Evolutionary conservation across 2,329 filamentous ascomycete genomes (phyloP), one percentile per base, ranked within the genome.

Genomic region (Arthrobotrys conoides): DNA sequence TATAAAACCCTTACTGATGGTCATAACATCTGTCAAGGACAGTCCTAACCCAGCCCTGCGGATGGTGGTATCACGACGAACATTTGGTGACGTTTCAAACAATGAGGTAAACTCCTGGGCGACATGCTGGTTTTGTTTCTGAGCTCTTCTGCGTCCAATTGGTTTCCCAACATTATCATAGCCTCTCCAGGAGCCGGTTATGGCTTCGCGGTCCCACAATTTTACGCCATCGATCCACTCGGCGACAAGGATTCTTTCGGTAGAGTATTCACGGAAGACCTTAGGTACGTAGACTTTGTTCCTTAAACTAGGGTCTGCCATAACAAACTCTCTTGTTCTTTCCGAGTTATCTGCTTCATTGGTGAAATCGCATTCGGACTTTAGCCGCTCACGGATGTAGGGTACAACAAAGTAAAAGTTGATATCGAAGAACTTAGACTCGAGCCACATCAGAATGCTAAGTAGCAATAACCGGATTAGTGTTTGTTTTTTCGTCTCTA

Each of bases 181-280:
- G 22, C 94, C 94, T 44, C 90, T 86, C 95, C 96, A 98, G 3
- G 89, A 87, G 1, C 88, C 88, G 0, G 90, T 92, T 83, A 97
- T 91, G 67, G 91, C 88, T 72, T 93, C 90, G 84, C 96, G 96
- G 82, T 98, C 95, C 93, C 94, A 97, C 1, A 99, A 87, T 0
- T 94, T 89, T 1, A 97, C 90, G 5, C 96, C 96, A 85, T 99
- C 96, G 76, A 99, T 96, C 96, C 96, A 99, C 84, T 99, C 96
- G 0, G 95, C 94, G 0, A 94, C 96, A 87, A 99, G 91, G 61
- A 99, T 90, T 44, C 96, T 89, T 83, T 81, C 80, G 10, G 81
- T 82, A 5, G 79, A 79, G 30, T 97, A 88, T 78, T 97, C 93
- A 3, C 90, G 87, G 84, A 96, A 95, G 9, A 97, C 90, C 46